Conservation (phyloP, 2,329 filamentous ascomycete genomes). For the Neonectria sp. region DNA sequence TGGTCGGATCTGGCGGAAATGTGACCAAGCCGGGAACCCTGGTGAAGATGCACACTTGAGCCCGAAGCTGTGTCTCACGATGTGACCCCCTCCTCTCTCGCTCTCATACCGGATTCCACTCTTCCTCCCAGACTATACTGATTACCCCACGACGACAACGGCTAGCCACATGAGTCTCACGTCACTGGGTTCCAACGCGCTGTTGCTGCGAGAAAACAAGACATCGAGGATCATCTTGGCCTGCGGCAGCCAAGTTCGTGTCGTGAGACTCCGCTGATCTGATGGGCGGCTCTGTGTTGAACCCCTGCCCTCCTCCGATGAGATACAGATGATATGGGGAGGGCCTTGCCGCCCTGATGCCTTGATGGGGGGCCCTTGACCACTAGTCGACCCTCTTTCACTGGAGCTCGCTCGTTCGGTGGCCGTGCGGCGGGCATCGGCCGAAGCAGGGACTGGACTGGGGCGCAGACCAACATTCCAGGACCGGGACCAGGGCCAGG, state of each 20-base stretch:
- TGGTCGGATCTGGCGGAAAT: slow-evolving; percentile 3
- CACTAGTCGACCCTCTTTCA: background rate
- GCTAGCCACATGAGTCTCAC: slow-evolving; percentile 44
- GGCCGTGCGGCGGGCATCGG: slow-evolving; percentile 5
- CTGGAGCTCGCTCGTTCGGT: slow-evolving; percentile 2
- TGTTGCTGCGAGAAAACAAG: slow-evolving; percentile 12
- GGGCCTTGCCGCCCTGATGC: background rate
- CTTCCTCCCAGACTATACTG: background rate
- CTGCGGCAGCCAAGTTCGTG: slow-evolving; percentile 1
- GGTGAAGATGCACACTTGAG: background rate
- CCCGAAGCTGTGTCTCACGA: background rate
- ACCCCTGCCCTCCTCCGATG: slow-evolving; percentile 26
- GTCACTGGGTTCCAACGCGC: slow-evolving; percentile 44
- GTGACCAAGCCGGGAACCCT: background rate
- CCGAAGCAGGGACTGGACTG: slow-evolving; percentile 1
- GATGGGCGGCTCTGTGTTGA: slow-evolving; percentile 20
- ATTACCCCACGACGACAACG: slow-evolving; percentile 27
- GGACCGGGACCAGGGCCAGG: background rate
- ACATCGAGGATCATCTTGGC: slow-evolving; percentile 10
- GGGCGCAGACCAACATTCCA: background rate
- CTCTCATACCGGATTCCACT: background rate
- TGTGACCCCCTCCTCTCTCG: background rate
- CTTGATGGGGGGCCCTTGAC: slow-evolving; percentile 1
- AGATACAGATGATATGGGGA: slow-evolving; percentile 18
- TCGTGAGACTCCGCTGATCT: slow-evolving; percentile 10